Base-by-base conservation (phyloP, 495 filamentous ascomycete species). In the Stereocaulon alpinum region DNA sequence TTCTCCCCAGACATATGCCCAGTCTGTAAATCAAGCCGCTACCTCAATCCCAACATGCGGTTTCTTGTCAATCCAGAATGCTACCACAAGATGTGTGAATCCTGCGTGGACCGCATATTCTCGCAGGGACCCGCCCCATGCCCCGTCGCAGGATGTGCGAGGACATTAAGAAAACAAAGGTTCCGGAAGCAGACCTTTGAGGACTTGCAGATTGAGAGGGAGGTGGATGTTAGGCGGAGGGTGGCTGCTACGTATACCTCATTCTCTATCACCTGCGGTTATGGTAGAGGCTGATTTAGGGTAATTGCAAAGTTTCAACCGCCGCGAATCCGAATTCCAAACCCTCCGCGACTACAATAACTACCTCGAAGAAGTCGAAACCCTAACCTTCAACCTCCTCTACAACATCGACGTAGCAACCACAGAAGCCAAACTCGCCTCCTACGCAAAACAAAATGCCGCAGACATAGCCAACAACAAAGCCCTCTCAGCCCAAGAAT, bases 1-100 rank as follows among this genome's bases (percentile, higher is more conserved):
- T 10, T 37, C 12, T 59, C 58, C 40, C 34, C 63, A 86, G 90
- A 96, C 72, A 87, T 90, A 69, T 99, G 93, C 74, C 94, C 91
- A 47, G 87, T 96, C 65, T 99, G 93, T 85, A 95, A 95, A 72
- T 91, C 89, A 56, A 86, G 86, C 58, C 87, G 89, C 58, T 97
- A 97, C 77, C 83, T 97, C 68, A 97, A 96, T 75, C 84, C 83
- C 24, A 83, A 88, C 74, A 91, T 99, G 82, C 77, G 81, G 55
- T 96, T 99, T 73, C 86, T 94, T 62, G 88, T 97, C 72, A 95
- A 96, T 72, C 88, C 92, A 18, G 89, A 94, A 76, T 99, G 93
- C 80, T 99, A 97, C 78, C 93, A 99, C 80, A 88, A 87, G 62
- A 96, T 99, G 89, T 99, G 93, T 74, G 82, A 85, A 66, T 88